phyloP scores from a whole-genome alignment of 2,329 filamentous ascomycete genomes.

The Stagonosporopsis cucurbitacearum region DNA sequence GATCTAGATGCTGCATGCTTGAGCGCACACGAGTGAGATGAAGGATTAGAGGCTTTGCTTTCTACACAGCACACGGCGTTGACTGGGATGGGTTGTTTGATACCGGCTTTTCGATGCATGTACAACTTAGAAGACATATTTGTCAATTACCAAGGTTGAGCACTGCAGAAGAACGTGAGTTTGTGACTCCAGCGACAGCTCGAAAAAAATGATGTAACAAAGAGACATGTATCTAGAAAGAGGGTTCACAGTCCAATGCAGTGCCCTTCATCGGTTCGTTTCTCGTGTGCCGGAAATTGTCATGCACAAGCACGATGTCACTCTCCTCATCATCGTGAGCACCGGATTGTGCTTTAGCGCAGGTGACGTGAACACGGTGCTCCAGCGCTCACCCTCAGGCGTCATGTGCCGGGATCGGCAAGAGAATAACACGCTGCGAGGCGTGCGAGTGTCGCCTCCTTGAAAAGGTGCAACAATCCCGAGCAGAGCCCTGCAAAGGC shows the following conservation, averaged over 20 bases:
- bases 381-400: not conserved
- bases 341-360: conserved; percentile 11
- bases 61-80: conserved; percentile 32
- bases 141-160: not conserved
- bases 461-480: conserved; percentile 14
- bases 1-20: not conserved
- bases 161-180: not conserved
- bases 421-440: conserved; percentile 2
- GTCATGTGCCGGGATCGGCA: conserved; percentile 16
- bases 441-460: not conserved
- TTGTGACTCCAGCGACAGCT: not conserved
- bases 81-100: conserved; percentile 14
- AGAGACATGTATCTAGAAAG: not conserved
- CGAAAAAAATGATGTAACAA: too few relatives aligned
- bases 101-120: conserved; percentile 12
- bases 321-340: conserved; percentile 4
- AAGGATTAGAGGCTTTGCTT: conserved; percentile 13
- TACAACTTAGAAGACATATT: conserved; percentile 8
- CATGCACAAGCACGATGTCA: conserved; percentile 1
- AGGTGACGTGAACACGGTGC: conserved; percentile 18
- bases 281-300: not conserved
- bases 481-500: not conserved
- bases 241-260: not conserved
- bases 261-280: not conserved
- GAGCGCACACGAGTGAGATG: not conserved